Evolutionary conservation across 2,329 filamentous ascomycete species (phyloP), one percentile per base, ranked within the genome.

Genomic region (Lizonia empirigonia): DNA sequence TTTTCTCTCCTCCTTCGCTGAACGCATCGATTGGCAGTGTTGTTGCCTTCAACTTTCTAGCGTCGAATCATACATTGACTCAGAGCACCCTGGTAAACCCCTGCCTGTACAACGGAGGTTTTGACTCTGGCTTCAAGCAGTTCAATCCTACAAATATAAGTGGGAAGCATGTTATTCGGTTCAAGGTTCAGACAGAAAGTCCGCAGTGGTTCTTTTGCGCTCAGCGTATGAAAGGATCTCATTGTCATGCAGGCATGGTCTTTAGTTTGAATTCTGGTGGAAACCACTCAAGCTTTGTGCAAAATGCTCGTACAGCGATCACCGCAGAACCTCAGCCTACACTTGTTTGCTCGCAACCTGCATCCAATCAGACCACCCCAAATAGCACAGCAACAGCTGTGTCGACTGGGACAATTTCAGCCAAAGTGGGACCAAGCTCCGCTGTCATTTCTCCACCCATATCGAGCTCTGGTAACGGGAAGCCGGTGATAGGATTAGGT

Each of bases 141-240:
- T 27, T 27, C 12, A 27, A 27, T 10, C 53, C 50, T 18, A 24
- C 24, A 15, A 60, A 60, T 16, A n/a, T 48, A 3, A 56, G 52
- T 20, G 44, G 42, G 5, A 51, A 35, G 13, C 53, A 52, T 39
- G 5, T 58, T 2, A 20, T 60, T 7, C 18, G 56, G 19, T 44
- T 41, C 10, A 22, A 58, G 30, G 52, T 60, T 15, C 23, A 18
- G 4, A 48, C 16, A 18, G 1, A 36, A 26, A 32, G 50, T 22
- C 49, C 46, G 13, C 44, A 58, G 34, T 60, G 44, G 58, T 56
- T 60, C 38, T 58, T 56, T 26, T 60, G 47, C 26, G 38, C 52
- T 6, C 46, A 60, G 24, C 41, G 16, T n/a, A 10, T 39, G 3
- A 46, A 38, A 16, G 8, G 7, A 15, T 54, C 58, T n/a, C 39